These are phyloP conservation scores for Boehmeria nivea DNA, from an alignment of 306 rosid genomes.

Conservation along the genomic window DNA sequence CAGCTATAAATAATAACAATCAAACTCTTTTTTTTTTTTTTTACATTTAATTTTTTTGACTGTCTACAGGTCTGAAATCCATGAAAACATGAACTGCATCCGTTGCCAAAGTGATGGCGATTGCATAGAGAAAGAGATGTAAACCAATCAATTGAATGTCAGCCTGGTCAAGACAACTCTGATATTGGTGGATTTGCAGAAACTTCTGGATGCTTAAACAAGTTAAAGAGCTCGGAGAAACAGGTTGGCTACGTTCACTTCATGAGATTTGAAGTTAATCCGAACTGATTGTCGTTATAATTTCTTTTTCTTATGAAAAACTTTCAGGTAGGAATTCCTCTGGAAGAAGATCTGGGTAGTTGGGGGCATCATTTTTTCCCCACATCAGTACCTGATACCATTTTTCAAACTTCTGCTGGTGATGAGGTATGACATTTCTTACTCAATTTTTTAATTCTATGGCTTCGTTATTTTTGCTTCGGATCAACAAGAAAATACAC, in stretches of 20 bases:
- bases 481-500: too few species aligned
- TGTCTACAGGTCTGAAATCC: constrained; percentile 79
- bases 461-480: too few species aligned
- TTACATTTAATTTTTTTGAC: neutral
- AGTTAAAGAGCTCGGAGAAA: constrained; percentile 79
- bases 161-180: constrained; percentile 41
- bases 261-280: constrained; percentile 10
- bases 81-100: constrained; percentile 72
- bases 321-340: constrained; percentile 75
- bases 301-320: constrained; percentile 17
- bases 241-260: constrained; percentile 50
- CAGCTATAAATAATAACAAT: too few species aligned
- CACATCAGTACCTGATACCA: constrained; percentile 74
- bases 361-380: constrained; percentile 95
- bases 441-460: neutral
- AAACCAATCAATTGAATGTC: constrained; percentile 26
- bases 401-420: constrained; percentile 89
- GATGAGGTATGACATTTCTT: constrained; percentile 54
- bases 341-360: constrained; percentile 82
- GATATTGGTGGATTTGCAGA: constrained; percentile 97
- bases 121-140: constrained; percentile 24
- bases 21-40: too few species aligned
- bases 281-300: neutral
- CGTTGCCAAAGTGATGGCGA: constrained; percentile 60
- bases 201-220: constrained; percentile 69